Conservation (phyloP, 78 protist species). For the Creolimax fragrantissima region DNA sequence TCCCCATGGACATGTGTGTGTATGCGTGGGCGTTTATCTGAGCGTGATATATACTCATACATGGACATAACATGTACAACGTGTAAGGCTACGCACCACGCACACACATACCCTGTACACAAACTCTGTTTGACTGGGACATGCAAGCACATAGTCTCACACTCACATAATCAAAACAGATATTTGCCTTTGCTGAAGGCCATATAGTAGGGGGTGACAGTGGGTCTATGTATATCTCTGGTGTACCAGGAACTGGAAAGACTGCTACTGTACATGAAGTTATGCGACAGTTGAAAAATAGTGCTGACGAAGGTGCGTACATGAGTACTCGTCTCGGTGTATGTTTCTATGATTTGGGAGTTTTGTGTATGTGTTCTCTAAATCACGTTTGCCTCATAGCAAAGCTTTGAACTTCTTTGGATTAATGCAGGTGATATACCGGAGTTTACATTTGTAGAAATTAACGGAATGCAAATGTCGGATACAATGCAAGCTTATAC, state of each 20-base stretch:
- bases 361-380: too few relatives aligned
- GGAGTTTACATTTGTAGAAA: conserved; percentile 5
- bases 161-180: too few relatives aligned
- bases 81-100: neutral
- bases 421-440: neutral
- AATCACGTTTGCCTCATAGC: too few relatives aligned
- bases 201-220: neutral
- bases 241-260: conserved; percentile 37
- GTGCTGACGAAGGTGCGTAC: neutral
- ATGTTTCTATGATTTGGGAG: too few relatives aligned
- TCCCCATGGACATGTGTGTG: too few relatives aligned
- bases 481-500: conserved; percentile 20
- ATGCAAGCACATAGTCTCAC: too few relatives aligned
- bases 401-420: too few relatives aligned
- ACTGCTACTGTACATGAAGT: conserved; percentile 50
- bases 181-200: neutral
- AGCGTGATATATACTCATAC: neutral
- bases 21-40: too few relatives aligned
- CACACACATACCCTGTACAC: neutral
- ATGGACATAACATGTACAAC: neutral
- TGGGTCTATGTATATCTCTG: neutral
- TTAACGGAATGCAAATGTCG: conserved; percentile 32
- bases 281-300: conserved; percentile 3
- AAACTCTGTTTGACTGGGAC: neutral
- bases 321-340: neutral